phyloP scores from a whole-genome alignment of 257 asterid genomes.

The Forsythia viridissima region DNA sequence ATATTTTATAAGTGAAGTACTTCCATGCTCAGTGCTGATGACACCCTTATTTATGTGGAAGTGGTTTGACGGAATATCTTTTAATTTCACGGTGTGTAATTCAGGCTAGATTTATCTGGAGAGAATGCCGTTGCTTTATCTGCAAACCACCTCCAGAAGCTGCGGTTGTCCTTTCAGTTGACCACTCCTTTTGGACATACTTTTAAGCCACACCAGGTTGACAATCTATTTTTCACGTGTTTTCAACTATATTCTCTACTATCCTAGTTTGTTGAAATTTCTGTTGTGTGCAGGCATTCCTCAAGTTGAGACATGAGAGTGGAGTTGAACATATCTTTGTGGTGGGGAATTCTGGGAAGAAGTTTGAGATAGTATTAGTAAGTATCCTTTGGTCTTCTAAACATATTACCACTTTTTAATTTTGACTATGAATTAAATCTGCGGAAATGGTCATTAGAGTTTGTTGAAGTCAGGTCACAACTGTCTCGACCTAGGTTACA shows the following conservation, averaged over 20 bases:
- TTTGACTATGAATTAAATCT: not conserved
- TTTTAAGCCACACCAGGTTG: slow-evolving; percentile 92
- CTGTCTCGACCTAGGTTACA: too few species aligned
- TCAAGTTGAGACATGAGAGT: slow-evolving; percentile 78
- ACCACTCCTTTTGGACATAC: slow-evolving; percentile 72
- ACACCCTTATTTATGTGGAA: too few species aligned
- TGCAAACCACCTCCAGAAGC: slow-evolving; percentile 96
- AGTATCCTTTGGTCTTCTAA: slow-evolving; percentile 33
- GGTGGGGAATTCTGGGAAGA: slow-evolving; percentile 68
- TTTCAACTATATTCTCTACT: slow-evolving; percentile 2
- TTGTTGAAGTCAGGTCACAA: too few species aligned
- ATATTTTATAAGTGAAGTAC: too few species aligned
- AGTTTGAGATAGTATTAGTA: slow-evolving; percentile 72
- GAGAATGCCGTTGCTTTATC: slow-evolving; percentile 58
- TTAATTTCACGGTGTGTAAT: not conserved
- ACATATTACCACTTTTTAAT: not conserved
- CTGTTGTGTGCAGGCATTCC: slow-evolving; percentile 68
- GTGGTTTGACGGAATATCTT: too few species aligned
- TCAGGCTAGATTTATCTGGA: slow-evolving; percentile 68
- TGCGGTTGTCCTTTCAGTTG: slow-evolving; percentile 68
- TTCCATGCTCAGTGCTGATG: too few species aligned
- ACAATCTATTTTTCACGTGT: slow-evolving; percentile 12
- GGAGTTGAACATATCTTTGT: slow-evolving; percentile 89
- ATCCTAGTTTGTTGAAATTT: slow-evolving; percentile 20
- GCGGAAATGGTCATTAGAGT: not conserved